Evolutionary conservation across 2,329 filamentous ascomycete species (phyloP), one percentile per base, ranked within the genome.

Genomic region (Gaeumannomyces tritici): DNA sequence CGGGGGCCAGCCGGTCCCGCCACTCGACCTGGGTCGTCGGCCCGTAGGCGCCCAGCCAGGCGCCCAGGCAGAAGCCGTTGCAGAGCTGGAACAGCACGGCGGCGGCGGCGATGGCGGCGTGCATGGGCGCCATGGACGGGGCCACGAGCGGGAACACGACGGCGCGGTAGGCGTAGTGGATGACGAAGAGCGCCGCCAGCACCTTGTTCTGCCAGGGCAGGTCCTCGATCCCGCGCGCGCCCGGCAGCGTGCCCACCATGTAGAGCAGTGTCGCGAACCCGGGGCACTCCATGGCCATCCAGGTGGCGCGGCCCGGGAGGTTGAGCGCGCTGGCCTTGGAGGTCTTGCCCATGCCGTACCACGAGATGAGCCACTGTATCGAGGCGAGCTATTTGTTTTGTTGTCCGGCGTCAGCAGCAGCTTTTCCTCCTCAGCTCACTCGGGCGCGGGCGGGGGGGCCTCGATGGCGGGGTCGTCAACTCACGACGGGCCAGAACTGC

Each of bases 281-380:
- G 0, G 90, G 87, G 18, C 83, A 78, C 74, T 99, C 95, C 91
- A 97, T 97, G 2, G 87, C 83, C 62, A 89, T 82, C 95, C 95
- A 99, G 63, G 86, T 92, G 66, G 91, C 78, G 69, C 90, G 90
- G 65, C 95, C 95, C 1, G 93, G 90, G n/a, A 98, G 75, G 76
- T 99, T 99, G 72, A 95, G 79, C 15, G 77, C 77, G 69, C 89
- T 92, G 3, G 80, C 71, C 24, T 86, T 82, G 4, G 91, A 96
- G 3, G 93, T 96, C 76, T 98, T 98, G 73, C 95, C 95, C 79
- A 93, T 91, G 60, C 90, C 90, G 73, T 97, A 95, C 83, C 85
- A 96, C 62, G 85, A 82, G n/a, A 82, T 77, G 62, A 87, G 64
- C 88, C 89, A 96, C 84, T 96, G 92, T 27, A 84, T 61, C 1